Percentiles rank a stretch among this genome's conserved stretches.
Conservation (phyloP, 2,329 filamentous ascomycete species). For the Epichloe hybrida region DNA sequence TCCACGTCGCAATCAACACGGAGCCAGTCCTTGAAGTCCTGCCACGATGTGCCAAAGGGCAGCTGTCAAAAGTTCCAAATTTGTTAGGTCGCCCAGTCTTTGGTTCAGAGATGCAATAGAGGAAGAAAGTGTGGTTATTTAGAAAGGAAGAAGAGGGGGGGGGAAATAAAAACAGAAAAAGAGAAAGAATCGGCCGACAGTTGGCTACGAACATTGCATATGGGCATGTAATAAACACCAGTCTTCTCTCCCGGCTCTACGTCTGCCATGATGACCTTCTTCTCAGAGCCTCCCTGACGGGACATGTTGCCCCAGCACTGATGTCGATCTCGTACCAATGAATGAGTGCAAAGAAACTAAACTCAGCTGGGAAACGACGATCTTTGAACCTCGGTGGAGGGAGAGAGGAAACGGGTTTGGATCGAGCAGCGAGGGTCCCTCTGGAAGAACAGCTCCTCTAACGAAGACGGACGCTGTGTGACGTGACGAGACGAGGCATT, state of each 20-base stretch:
- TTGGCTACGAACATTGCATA: slow-evolving; percentile 18
- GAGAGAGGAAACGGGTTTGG: neutral
- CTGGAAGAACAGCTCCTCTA: neutral
- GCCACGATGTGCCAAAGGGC: slow-evolving; percentile 33
- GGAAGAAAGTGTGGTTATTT: neutral
- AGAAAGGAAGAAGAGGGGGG: too few relatives aligned
- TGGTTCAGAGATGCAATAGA: neutral
- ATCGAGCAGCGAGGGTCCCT: neutral
- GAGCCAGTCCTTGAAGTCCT: slow-evolving; percentile 34
- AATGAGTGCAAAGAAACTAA: neutral
- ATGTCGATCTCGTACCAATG: neutral
- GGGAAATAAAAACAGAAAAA: too few relatives aligned
- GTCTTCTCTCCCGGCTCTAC: slow-evolving; percentile 21
- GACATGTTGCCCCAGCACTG: slow-evolving; percentile 6
- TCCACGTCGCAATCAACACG: slow-evolving; percentile 30
- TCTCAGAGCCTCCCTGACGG: slow-evolving; percentile 8
- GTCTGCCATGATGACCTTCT: slow-evolving; percentile 13
- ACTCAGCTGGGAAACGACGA: neutral
- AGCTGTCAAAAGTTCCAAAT: slow-evolving; percentile 20
- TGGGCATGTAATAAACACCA: slow-evolving; percentile 21
- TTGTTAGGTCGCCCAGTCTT: neutral
- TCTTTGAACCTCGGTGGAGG: neutral
- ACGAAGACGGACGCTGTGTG: neutral
- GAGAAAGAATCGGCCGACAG: neutral
- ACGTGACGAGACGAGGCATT: neutral